Percentiles rank a stretch among this genome's conserved stretches.
Conservation (phyloP, 495 filamentous ascomycete species). For the Penicillium dipodomyicola region DNA sequence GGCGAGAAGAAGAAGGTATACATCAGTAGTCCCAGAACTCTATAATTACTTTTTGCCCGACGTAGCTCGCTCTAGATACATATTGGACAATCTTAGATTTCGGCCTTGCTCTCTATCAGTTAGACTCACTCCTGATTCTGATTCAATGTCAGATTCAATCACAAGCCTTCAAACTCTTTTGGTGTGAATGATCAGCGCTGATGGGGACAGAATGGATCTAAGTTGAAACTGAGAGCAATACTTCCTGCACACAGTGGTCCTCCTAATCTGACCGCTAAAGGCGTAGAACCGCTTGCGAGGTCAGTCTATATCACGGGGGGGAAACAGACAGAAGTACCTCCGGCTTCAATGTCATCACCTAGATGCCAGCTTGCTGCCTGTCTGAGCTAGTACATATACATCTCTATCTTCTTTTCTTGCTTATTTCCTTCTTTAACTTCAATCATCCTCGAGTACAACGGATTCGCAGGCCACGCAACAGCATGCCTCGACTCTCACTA, state of each 20-base stretch:
- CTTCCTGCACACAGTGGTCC: neutral
- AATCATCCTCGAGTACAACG: neutral
- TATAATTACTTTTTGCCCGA: too few relatives aligned
- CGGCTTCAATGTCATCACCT: neutral
- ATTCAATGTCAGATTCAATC: neutral
- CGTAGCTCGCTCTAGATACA: too few relatives aligned
- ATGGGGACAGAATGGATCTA: conserved; percentile 1
- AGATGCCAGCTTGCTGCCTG: neutral
- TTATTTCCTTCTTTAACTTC: neutral
- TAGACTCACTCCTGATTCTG: neutral
- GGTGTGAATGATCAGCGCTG: neutral
- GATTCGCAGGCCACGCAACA: neutral
- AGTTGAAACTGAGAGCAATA: neutral
- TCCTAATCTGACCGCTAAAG: neutral
- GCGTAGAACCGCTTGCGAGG: neutral
- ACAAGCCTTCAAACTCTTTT: neutral
- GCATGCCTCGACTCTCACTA: conserved; percentile 23
- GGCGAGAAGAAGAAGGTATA: too few relatives aligned
- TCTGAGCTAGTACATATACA: neutral
- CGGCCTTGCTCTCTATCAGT: neutral
- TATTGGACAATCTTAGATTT: neutral
- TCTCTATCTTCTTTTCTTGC: neutral
- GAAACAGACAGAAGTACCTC: neutral
- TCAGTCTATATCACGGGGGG: neutral
- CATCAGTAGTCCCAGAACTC: too few relatives aligned